Percentiles rank a stretch among this genome's conserved stretches.
Conservation (phyloP, 176 grass and related monocot genomes). For the Phyllostachys edulis region DNA sequence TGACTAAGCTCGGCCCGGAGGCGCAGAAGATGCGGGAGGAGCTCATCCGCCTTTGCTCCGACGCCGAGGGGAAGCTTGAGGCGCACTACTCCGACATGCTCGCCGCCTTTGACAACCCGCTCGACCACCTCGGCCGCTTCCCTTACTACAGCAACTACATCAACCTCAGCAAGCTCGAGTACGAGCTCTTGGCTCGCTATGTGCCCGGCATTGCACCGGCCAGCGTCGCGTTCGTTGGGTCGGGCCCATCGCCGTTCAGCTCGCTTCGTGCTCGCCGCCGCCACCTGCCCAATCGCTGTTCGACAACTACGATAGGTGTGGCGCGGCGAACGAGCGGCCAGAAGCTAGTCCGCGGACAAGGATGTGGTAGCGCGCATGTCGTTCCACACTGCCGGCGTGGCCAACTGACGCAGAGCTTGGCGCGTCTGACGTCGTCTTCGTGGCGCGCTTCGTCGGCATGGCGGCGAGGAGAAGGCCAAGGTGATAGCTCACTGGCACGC, state of each 20-base stretch:
- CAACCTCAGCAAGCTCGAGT: slow-evolving; percentile 72
- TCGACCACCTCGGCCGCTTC: slow-evolving; percentile 64
- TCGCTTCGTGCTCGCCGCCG: slow-evolving; percentile 55
- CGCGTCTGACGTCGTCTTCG: slow-evolving; percentile 60
- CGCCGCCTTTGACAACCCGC: slow-evolving; percentile 53
- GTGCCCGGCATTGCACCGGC: slow-evolving; percentile 19
- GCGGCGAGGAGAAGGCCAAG: slow-evolving; percentile 56
- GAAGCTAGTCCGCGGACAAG: slow-evolving; percentile 47
- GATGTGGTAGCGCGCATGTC: slow-evolving; percentile 42
- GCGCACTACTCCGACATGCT: slow-evolving; percentile 72
- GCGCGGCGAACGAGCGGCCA: slow-evolving; percentile 50
- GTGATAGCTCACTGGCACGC: slow-evolving; percentile 49
- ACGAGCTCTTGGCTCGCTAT: slow-evolving; percentile 52
- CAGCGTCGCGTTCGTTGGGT: slow-evolving; percentile 57
- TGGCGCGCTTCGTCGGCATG: slow-evolving; percentile 81
- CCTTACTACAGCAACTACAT: slow-evolving; percentile 86
- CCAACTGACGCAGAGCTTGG: slow-evolving; percentile 45
- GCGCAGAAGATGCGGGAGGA: slow-evolving; percentile 51
- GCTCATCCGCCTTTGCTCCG: slow-evolving; percentile 60
- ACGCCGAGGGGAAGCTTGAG: slow-evolving; percentile 68
- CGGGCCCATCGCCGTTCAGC: slow-evolving; percentile 43
- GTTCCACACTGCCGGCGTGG: slow-evolving; percentile 69
- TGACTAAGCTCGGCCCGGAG: slow-evolving; percentile 43
- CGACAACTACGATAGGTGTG: slow-evolving; percentile 54
- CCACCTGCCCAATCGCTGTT: slow-evolving; percentile 42